Percentiles rank a stretch among this genome's conserved stretches.
phyloP scores from a whole-genome alignment of 2,329 filamentous ascomycete species.

The Botrytis fabae region DNA sequence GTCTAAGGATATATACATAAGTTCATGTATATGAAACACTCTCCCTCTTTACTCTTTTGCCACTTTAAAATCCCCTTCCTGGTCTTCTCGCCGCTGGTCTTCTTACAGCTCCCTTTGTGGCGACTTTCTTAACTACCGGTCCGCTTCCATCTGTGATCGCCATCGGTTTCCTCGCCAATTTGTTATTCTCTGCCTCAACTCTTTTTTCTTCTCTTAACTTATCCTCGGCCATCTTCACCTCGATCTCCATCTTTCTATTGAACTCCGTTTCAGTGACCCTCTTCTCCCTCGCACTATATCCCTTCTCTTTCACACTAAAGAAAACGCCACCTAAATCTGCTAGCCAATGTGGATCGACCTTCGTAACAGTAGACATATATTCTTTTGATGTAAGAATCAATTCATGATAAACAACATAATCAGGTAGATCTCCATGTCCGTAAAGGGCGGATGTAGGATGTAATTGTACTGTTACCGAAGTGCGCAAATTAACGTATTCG shows the following conservation, averaged over 20 bases:
- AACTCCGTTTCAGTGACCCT: slow-evolving; percentile 88
- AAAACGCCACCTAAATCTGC: slow-evolving; percentile 96
- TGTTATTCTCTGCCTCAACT: slow-evolving; percentile 52
- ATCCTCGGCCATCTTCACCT: slow-evolving; percentile 87
- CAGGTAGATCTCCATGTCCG: slow-evolving; percentile 87
- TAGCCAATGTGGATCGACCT: slow-evolving; percentile 95
- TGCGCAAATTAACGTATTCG: slow-evolving; percentile 95
- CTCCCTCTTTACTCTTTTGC: background rate
- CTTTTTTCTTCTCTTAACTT: slow-evolving; percentile 66
- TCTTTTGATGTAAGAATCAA: slow-evolving; percentile 95
- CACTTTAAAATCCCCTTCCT: slow-evolving; percentile 23
- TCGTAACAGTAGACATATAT: slow-evolving; percentile 96
- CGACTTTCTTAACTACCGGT: slow-evolving; percentile 19
- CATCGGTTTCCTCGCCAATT: slow-evolving; percentile 45
- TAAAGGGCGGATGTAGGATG: slow-evolving; percentile 94
- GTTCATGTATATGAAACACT: background rate
- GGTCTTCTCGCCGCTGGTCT: slow-evolving; percentile 21
- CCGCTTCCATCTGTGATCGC: slow-evolving; percentile 9
- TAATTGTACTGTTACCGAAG: slow-evolving; percentile 88
- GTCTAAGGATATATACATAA: background rate
- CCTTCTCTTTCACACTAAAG: slow-evolving; percentile 96
- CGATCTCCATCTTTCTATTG: slow-evolving; percentile 89
- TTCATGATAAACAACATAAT: slow-evolving; percentile 98
- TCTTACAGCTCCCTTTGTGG: slow-evolving; percentile 24
- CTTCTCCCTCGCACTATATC: slow-evolving; percentile 84